Evolutionary conservation across 768 basidiomycete genomes (phyloP).

Genomic region (Hericium coralloides): DNA sequence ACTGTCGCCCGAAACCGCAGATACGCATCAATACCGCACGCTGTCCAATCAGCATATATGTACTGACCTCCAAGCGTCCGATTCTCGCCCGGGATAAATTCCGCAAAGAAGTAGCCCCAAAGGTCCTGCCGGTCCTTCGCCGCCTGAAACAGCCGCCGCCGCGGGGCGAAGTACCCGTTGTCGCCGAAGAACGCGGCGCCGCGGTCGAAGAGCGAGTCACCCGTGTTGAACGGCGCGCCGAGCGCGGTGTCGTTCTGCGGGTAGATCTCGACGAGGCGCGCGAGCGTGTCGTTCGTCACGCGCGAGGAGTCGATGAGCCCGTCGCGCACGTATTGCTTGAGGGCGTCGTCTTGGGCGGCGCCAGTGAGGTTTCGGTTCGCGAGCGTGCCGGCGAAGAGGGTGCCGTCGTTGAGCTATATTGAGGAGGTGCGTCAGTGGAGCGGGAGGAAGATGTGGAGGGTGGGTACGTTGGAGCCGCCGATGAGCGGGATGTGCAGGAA

Average conservation of each 20-base stretch:
- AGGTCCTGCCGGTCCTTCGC: conserved; percentile 38
- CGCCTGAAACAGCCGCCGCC: conserved; percentile 41
- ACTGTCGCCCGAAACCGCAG: conserved; percentile 21
- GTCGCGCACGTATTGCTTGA: conserved; percentile 38
- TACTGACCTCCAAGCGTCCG: conserved; percentile 37
- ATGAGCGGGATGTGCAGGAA: conserved; percentile 43
- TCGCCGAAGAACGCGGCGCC: conserved; percentile 50
- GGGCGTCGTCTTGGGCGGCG: conserved; percentile 31
- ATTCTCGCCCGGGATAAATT: conserved; percentile 48
- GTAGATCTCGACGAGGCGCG: conserved; percentile 31
- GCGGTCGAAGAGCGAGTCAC: conserved; percentile 51
- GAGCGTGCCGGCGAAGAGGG: conserved; percentile 31
- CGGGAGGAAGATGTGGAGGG: too few relatives aligned
- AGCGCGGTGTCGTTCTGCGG: conserved; percentile 37
- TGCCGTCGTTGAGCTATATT: conserved; percentile 50
- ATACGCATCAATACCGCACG: not conserved
- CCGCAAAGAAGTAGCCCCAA: conserved; percentile 48
- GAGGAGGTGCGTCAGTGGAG: conserved; percentile 24
- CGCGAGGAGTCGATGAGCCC: conserved; percentile 47
- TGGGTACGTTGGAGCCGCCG: conserved; percentile 40
- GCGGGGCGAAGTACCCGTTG: conserved; percentile 42
- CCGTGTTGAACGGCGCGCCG: conserved; percentile 43
- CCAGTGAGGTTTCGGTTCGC: conserved; percentile 30
- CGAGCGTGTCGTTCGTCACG: conserved; percentile 31
- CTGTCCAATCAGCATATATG: not conserved